A percentile compares a stretch with the other conserved stretches of the same genome.
phyloP scores from a whole-genome alignment of 176 grass and related monocot genomes.

The Cocos nucifera region DNA sequence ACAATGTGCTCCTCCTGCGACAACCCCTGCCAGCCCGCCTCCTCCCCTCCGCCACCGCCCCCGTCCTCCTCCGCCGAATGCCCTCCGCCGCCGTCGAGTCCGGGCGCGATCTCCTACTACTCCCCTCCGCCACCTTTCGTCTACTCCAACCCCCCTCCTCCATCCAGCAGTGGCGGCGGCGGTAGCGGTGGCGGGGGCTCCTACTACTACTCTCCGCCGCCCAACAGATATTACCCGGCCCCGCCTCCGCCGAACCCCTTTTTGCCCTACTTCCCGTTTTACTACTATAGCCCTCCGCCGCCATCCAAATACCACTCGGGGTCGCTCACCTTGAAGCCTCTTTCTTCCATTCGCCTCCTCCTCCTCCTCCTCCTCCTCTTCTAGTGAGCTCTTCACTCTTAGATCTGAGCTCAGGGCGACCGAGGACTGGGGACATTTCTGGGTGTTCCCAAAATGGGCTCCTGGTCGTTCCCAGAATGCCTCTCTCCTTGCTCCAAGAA shows the following conservation, averaged over 20 bases:
- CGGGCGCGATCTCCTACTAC: conserved; percentile 16
- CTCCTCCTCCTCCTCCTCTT: neutral
- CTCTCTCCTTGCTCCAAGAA: no score
- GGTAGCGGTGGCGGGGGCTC: neutral
- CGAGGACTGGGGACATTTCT: no score
- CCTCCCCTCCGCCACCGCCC: conserved; percentile 44
- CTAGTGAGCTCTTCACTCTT: no score
- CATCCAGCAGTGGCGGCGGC: conserved; percentile 3
- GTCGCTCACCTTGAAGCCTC: neutral
- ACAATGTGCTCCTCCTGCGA: conserved; percentile 26
- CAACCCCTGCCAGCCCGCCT: conserved; percentile 68
- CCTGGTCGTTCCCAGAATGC: no score
- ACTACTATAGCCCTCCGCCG: conserved; percentile 84
- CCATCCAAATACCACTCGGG: conserved; percentile 22
- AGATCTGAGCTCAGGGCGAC: no score
- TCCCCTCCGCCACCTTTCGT: conserved; percentile 5
- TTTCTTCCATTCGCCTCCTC: neutral
- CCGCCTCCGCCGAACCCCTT: conserved; percentile 94
- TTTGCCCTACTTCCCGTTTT: conserved; percentile 95
- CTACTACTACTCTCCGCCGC: conserved; percentile 1
- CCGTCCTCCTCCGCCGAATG: conserved; percentile 5
- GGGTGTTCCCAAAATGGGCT: no score
- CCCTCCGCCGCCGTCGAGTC: no score
- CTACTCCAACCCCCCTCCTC: conserved; percentile 24
- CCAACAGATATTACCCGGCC: conserved; percentile 22